phyloP scores from a whole-genome alignment of 345 rosid species.

The Boechera retrofracta region DNA sequence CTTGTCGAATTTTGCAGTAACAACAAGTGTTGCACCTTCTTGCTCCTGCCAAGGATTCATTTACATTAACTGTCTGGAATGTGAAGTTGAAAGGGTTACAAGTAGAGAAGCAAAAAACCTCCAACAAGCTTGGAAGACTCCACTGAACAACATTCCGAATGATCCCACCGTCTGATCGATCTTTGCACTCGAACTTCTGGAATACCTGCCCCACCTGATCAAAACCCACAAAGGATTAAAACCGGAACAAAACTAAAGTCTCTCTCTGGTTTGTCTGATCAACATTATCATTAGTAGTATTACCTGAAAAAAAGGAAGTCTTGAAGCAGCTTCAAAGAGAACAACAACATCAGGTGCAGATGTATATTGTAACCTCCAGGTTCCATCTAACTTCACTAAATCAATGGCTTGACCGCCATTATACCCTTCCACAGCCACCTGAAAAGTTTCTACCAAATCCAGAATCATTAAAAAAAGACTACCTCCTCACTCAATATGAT shows the following conservation, averaged over 20 bases:
- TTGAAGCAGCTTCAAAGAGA: conserved; percentile 83
- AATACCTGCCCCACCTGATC: conserved; percentile 84
- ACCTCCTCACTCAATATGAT: not conserved
- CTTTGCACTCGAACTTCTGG: conserved; percentile 75
- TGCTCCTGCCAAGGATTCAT: conserved; percentile 63
- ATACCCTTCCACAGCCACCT: conserved; percentile 78
- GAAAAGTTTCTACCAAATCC: conserved; percentile 46
- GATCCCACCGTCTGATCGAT: conserved; percentile 68
- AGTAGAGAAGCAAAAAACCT: conserved; percentile 53
- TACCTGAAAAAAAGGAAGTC: conserved; percentile 87
- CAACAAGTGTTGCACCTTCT: conserved; percentile 90
- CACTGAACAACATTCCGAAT: conserved; percentile 80
- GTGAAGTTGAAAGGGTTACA: conserved; percentile 19
- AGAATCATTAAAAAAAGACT: conserved; percentile 14
- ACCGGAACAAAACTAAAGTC: not conserved
- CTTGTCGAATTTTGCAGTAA: conserved; percentile 78
- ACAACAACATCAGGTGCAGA: conserved; percentile 90
- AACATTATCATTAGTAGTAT: conserved; percentile 6
- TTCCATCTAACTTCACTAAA: conserved; percentile 76
- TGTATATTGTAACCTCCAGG: conserved; percentile 94
- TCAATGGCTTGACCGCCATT: conserved; percentile 72
- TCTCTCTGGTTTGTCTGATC: conserved; percentile 8
- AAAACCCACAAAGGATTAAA: conserved; percentile 22
- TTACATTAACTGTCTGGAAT: not conserved
- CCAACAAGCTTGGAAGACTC: conserved; percentile 81